A percentile compares a stretch with the other conserved stretches of the same genome.
Evolutionary conservation across 106 monocot species (phyloP).

Genomic region (Apostasia shenzhenica): DNA sequence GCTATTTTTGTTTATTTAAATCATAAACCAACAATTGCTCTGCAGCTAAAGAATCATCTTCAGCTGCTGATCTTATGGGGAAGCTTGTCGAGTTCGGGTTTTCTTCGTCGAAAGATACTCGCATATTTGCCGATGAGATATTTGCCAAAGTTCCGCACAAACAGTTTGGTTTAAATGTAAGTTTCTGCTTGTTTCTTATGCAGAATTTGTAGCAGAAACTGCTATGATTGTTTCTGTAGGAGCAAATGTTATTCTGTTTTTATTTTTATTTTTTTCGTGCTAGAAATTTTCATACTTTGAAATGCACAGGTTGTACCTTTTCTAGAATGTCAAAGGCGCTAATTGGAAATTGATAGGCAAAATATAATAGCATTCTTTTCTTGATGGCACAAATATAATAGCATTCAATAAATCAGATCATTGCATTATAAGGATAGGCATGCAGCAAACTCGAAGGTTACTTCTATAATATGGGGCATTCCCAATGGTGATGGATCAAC

Average conservation of each 20-base stretch:
- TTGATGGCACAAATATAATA: too few relatives aligned
- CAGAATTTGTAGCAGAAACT: background rate
- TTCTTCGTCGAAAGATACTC: slow-evolving; percentile 44
- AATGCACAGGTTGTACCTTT: too few relatives aligned
- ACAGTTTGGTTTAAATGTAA: slow-evolving; percentile 50
- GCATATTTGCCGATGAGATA: slow-evolving; percentile 54
- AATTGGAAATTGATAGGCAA: too few relatives aligned
- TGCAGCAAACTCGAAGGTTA: too few relatives aligned
- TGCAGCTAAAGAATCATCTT: slow-evolving; percentile 73
- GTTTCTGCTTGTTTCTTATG: background rate
- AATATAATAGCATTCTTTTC: too few relatives aligned
- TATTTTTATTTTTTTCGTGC: background rate
- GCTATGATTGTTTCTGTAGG: too few relatives aligned
- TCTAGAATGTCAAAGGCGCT: too few relatives aligned
- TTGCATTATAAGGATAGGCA: too few relatives aligned
- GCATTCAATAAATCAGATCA: too few relatives aligned
- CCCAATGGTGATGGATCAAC: too few relatives aligned
- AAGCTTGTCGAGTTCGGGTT: slow-evolving; percentile 56
- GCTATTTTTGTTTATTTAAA: background rate
- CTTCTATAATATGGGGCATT: too few relatives aligned
- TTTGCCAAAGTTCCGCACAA: slow-evolving; percentile 59
- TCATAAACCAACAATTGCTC: background rate
- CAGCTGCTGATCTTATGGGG: slow-evolving; percentile 38
- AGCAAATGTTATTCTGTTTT: too few relatives aligned
- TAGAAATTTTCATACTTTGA: background rate